A percentile compares a stretch with the other conserved stretches of the same genome.
Conservation (phyloP, 2,329 filamentous ascomycete genomes). For the Claviceps monticola region DNA sequence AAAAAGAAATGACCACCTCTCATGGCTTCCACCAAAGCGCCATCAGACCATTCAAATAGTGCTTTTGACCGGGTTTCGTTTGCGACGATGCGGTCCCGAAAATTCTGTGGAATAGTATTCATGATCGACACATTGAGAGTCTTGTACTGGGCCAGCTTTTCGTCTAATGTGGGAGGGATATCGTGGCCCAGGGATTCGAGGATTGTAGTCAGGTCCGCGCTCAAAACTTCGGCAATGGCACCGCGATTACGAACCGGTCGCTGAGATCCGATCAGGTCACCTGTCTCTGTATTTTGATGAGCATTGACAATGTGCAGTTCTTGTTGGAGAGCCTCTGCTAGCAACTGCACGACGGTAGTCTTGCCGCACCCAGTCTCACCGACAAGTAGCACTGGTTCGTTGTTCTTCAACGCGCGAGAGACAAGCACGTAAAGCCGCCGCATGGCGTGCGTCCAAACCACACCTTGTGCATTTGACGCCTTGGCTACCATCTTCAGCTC, state of each 20-base stretch:
- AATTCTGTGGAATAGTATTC: constrained; percentile 32
- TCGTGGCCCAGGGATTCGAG: constrained; percentile 28
- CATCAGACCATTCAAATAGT: constrained; percentile 93
- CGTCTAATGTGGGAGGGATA: constrained; percentile 32
- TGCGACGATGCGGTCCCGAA: constrained; percentile 32
- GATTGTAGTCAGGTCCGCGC: constrained; percentile 40
- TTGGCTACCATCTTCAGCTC: constrained; percentile 37
- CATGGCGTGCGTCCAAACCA: constrained; percentile 96
- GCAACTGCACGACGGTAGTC: constrained; percentile 86
- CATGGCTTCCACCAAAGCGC: constrained; percentile 89
- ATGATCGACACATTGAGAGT: constrained; percentile 30
- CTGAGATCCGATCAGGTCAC: constrained; percentile 92
- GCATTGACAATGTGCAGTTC: constrained; percentile 85
- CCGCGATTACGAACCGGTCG: constrained; percentile 77
- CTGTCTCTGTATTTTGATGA: constrained; percentile 95
- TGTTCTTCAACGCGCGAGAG: constrained; percentile 71
- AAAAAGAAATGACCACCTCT: constrained; percentile 79
- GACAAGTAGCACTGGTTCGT: constrained; percentile 86
- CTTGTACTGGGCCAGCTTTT: constrained; percentile 45
- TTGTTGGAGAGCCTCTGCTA: constrained; percentile 67
- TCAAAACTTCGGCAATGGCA: constrained; percentile 52
- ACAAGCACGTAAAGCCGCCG: constrained; percentile 80
- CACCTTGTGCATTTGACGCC: constrained; percentile 40
- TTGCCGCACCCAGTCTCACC: constrained; percentile 97
- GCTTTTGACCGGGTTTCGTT: constrained; percentile 57